Evolutionary conservation across 108 stramenopile genomes (phyloP), one percentile per base, ranked within the genome.

Genomic region (Nitzschia inconspicua): DNA sequence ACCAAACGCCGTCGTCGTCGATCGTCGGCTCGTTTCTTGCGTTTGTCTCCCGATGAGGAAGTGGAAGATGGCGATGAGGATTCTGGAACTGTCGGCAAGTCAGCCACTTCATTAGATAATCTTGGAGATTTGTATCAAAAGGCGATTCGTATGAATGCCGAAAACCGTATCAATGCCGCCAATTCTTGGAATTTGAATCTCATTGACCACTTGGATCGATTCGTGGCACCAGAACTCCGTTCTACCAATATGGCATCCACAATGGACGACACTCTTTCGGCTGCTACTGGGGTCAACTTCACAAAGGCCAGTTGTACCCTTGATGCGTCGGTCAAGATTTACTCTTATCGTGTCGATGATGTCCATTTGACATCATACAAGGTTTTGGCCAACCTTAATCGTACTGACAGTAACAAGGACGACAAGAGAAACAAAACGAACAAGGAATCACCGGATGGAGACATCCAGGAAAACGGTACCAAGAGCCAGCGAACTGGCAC

Each of bases 281-380:
- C 61, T 22, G 44, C 27, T 34, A 47, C 54, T 10, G 63, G 84
- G n/a, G 83, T 96, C n/a, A 97, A 98, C 69, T 98, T 98, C 60
- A 94, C 95, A 49, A 94, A 88, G 65, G 98, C 98, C n/a, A 84
- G 81, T 39, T 97, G 97, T 65, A 95, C 97, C 7, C 67, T 99
- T 26, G 96, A 99, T 65, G 98, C 98, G 0, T 86, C 86, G 37
- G 96, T 99, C 31, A 97, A 99, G 70, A 97, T 99, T 41, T 99
- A 99, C 71, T 91, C 91, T 0, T 92, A 95, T 65, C 89, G 98
- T 37, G 98, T 99, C 6, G 98, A 99, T 66, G 96, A 97, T 76
- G 95, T 96, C 13, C 89, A 94, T 65, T 63, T 88, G 24, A 88
- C 85, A 25, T 86, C 88, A 30, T 97, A 95, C 73, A 90, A 94